Percentiles rank a stretch among this genome's conserved stretches.
Evolutionary conservation across 2,329 filamentous ascomycete genomes (phyloP).

Genomic region (Fusarium caatingaense): DNA sequence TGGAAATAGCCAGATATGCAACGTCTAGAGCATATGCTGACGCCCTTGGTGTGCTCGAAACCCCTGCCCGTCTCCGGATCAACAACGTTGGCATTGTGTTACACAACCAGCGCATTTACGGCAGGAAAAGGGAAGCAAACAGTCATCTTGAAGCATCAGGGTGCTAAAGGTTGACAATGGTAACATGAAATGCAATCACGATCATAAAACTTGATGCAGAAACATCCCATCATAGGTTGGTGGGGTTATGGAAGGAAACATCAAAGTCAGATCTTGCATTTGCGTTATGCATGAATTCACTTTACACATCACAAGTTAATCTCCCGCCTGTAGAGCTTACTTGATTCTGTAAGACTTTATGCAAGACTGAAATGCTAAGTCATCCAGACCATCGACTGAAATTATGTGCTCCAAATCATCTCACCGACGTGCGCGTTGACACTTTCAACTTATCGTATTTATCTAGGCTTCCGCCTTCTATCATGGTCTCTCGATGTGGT

Average conservation of each 20-base stretch:
- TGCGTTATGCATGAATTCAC: background rate
- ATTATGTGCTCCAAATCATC: background rate
- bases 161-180: too few species aligned
- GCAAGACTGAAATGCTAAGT: background rate
- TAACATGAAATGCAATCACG: background rate
- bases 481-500: background rate
- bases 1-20: background rate
- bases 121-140: background rate
- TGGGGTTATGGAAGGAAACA: background rate
- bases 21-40: background rate
- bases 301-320: background rate
- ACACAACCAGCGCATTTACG: background rate
- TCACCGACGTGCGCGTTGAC: background rate
- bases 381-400: background rate
- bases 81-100: background rate
- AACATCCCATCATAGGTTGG: background rate
- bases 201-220: background rate
- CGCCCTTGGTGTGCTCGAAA: background rate
- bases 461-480: background rate
- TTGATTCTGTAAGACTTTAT: accelerated
- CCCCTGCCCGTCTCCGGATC: background rate
- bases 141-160: background rate
- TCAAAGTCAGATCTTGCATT: background rate
- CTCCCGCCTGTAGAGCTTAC: background rate
- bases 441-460: background rate